Conservation (phyloP, 2,329 filamentous ascomycete genomes). For the Exophiala aquamarina region DNA sequence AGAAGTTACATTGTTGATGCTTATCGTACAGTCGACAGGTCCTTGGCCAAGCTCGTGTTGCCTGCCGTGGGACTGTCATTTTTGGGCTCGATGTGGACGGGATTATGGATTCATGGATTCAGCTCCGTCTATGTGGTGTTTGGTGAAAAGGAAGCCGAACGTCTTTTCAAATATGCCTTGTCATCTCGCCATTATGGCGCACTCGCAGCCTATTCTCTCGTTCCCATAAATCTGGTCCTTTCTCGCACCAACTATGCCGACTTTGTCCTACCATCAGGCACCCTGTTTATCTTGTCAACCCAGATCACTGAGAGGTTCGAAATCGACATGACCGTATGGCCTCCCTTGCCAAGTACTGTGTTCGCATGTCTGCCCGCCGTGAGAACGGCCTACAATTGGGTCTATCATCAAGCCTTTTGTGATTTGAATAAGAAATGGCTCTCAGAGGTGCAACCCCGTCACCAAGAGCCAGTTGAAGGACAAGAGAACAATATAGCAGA, state of each 20-base stretch:
- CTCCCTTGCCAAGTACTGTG: constrained; percentile 64
- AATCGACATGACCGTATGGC: constrained; percentile 60
- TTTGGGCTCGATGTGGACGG: constrained; percentile 49
- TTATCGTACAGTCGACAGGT: constrained; percentile 58
- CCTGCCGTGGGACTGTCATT: constrained; percentile 59
- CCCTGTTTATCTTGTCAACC: constrained; percentile 55
- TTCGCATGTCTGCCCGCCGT: constrained; percentile 67
- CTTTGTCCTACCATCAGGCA: constrained; percentile 61
- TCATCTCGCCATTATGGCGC: constrained; percentile 37
- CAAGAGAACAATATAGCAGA: constrained; percentile 32
- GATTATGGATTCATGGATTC: constrained; percentile 58
- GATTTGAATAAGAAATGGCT: constrained; percentile 61
- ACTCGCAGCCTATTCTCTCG: constrained; percentile 63
- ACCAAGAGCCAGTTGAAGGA: constrained; percentile 35
- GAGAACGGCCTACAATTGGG: constrained; percentile 61
- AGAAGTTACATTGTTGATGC: constrained; percentile 70
- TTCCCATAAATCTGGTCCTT: constrained; percentile 67
- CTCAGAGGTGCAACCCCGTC: constrained; percentile 60
- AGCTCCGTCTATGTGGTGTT: constrained; percentile 67
- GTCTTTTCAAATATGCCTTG: constrained; percentile 51
- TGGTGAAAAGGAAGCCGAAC: constrained; percentile 58
- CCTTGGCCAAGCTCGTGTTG: constrained; percentile 60
- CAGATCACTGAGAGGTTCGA: constrained; percentile 41
- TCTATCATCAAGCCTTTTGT: constrained; percentile 61
- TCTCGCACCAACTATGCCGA: constrained; percentile 66